Evolutionary conservation across 352 stramenopile species (phyloP).

Genomic region (Pythium vanterpoolii): DNA sequence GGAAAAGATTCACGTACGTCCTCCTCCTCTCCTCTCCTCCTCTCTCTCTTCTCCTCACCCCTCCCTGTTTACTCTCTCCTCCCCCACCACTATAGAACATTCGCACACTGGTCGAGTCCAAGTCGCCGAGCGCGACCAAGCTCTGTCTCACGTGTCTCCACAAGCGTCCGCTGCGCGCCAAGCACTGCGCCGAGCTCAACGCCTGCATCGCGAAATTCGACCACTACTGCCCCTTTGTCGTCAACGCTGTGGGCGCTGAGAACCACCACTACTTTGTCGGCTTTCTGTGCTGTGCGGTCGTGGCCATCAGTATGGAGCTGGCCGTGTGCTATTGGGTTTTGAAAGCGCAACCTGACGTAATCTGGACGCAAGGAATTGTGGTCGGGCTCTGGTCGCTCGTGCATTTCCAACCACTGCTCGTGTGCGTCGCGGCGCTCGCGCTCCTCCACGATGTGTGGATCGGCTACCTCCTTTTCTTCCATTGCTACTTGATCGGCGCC

Average conservation of each 20-base stretch:
- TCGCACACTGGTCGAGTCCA: slow-evolving; percentile 62
- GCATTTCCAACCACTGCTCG: slow-evolving; percentile 59
- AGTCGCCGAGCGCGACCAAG: slow-evolving; percentile 67
- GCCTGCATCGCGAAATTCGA: slow-evolving; percentile 82
- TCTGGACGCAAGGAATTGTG: slow-evolving; percentile 20
- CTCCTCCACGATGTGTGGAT: slow-evolving; percentile 69
- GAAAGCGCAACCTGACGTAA: slow-evolving; percentile 11
- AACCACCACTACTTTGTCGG: slow-evolving; percentile 95
- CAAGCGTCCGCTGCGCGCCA: slow-evolving; percentile 66
- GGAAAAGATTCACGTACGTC: slow-evolving; percentile 59
- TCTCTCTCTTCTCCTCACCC: neutral
- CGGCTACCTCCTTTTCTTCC: slow-evolving; percentile 66
- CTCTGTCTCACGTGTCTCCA: slow-evolving; percentile 79
- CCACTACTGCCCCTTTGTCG: slow-evolving; percentile 84
- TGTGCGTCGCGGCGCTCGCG: slow-evolving; percentile 48
- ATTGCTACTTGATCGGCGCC: slow-evolving; percentile 54
- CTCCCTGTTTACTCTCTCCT: neutral
- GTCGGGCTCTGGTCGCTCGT: slow-evolving; percentile 46
- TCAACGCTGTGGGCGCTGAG: slow-evolving; percentile 92
- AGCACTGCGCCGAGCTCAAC: slow-evolving; percentile 77
- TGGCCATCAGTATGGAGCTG: slow-evolving; percentile 51
- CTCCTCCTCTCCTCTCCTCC: neutral
- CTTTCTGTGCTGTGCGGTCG: slow-evolving; percentile 84
- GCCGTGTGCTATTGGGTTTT: slow-evolving; percentile 43
- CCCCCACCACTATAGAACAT: slow-evolving; percentile 59